A percentile compares a stretch with the other conserved stretches of the same genome.
phyloP scores from a whole-genome alignment of 169 alveolate genomes.

The Miamiensis avidus region DNA sequence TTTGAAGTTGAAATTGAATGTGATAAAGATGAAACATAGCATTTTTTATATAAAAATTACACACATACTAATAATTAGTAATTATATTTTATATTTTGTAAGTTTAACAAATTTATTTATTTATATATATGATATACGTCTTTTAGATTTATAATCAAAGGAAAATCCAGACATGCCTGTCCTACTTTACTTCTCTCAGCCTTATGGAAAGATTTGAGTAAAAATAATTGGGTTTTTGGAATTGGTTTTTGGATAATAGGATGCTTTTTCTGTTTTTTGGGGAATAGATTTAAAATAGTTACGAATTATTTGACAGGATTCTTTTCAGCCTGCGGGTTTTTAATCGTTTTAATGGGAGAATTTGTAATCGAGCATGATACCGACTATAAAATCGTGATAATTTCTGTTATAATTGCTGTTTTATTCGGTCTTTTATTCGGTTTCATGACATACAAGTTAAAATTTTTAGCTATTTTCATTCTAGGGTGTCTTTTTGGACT shows the following conservation, averaged over 20 bases:
- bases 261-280: background rate
- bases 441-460: background rate
- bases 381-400: background rate
- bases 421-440: background rate
- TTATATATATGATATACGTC: too few species aligned
- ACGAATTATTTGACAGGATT: background rate
- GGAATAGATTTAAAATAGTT: background rate
- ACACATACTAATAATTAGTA: background rate
- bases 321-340: background rate
- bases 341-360: background rate
- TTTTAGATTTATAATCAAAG: background rate
- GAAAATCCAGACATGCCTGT: background rate
- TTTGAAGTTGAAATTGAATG: background rate
- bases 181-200: background rate
- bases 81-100: too few species aligned
- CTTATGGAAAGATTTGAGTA: background rate
- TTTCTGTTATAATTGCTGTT: background rate
- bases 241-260: background rate
- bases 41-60: too few species aligned
- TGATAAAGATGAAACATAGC: background rate
- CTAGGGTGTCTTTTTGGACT: background rate
- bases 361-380: background rate
- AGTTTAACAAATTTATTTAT: too few species aligned
- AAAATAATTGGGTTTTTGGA: background rate
- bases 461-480: background rate